Evolutionary conservation across 345 rosid genomes (phyloP), one percentile per base, ranked within the genome.

Genomic region (Viola odorata): DNA sequence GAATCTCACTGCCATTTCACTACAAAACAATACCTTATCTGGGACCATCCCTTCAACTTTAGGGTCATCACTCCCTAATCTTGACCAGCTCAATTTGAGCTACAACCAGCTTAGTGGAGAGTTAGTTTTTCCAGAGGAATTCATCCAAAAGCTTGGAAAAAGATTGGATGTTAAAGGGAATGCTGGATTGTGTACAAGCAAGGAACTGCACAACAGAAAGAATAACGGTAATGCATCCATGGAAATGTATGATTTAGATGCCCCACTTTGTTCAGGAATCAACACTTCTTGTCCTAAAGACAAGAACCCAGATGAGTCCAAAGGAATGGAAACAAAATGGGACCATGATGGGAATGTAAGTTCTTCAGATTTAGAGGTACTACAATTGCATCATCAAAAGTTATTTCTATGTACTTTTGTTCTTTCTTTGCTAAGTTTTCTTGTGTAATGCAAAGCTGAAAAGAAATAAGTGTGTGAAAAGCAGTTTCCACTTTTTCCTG

Each of bases 101-200:
- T 56, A 70, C 64, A 81, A 78, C 55, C 60, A 73, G 45, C 71
- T 78, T 3, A 62, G 66, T 41, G 82, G 85, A 10, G 74, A 75
- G 47, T 49, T 81, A 0, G 32, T 6, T 3, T 50, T 77, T 3
- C 58, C 77, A 7, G 69, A 74, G 13, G 72, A 75, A 37, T 73
- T 81, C 68, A 61, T 81, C 12, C 40, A 42, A 6, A 75, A 73
- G 63, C 78, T 81, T 49, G 85, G 80, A n/a, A 57, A 63, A 45
- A 65, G 82, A 55, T 62, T 78, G 37, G 82, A 77, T 67, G 71
- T 78, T 45, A 68, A 70, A 68, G 82, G 78, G 52, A 81, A 81
- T 13, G 54, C 6, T 42, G 68, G 76, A 12, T 59, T 81, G 7
- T 78, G 80, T 70, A 63, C 69, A 68, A 72, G 75, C 59, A 56